phyloP scores from a whole-genome alignment of 306 rosid species.

The Hippophae rhamnoides region DNA sequence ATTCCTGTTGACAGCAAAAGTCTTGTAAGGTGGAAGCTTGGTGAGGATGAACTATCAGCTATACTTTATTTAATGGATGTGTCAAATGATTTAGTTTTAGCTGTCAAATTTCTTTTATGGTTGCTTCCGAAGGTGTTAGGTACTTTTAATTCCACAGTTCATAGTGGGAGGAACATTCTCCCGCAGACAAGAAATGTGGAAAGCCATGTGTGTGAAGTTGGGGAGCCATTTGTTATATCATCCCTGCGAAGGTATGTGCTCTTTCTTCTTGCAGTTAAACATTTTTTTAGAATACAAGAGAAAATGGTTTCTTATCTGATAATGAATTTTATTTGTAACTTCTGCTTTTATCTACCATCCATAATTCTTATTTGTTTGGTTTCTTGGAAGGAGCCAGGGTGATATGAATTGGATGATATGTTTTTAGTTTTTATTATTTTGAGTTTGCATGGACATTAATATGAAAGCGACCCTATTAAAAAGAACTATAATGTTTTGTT shows the following conservation, averaged over 20 bases:
- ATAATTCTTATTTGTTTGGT: neutral
- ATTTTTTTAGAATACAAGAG: neutral
- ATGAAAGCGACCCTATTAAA: no score
- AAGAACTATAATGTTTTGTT: no score
- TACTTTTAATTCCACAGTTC: conserved; percentile 57
- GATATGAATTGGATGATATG: no score
- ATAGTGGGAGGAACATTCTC: conserved; percentile 53
- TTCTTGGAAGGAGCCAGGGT: no score
- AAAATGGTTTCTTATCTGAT: neutral
- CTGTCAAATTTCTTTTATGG: conserved; percentile 83
- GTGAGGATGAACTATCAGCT: conserved; percentile 77
- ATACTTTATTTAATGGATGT: conserved; percentile 69
- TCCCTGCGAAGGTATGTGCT: conserved; percentile 66
- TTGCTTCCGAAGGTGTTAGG: conserved; percentile 70
- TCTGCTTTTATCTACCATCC: neutral
- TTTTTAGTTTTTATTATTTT: no score
- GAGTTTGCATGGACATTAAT: no score
- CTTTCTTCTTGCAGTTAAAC: conserved; percentile 1
- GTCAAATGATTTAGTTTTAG: conserved; percentile 65
- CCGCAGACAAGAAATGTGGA: conserved; percentile 61
- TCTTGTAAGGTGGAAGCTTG: conserved; percentile 66
- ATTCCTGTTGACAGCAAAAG: conserved; percentile 52
- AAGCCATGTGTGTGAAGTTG: conserved; percentile 74
- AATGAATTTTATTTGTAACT: neutral
- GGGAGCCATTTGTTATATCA: conserved; percentile 80